Conservation (phyloP, 2,329 filamentous ascomycete species). For the Penicillium thymicola region DNA sequence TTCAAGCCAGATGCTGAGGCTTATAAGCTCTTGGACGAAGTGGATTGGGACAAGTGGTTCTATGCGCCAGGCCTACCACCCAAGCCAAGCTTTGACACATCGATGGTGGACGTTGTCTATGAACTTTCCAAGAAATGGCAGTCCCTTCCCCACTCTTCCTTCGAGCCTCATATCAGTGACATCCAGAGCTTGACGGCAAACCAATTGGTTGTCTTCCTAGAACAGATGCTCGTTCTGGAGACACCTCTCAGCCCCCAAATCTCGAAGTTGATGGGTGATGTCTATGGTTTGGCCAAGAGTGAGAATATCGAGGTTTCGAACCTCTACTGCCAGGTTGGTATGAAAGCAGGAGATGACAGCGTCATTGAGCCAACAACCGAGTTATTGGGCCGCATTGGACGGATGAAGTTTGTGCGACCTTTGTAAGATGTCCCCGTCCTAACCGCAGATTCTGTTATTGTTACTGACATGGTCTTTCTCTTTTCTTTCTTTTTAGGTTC, state of each 20-base stretch:
- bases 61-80: conserved; percentile 84
- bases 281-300: conserved; percentile 70
- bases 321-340: conserved; percentile 74
- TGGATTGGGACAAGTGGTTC: conserved; percentile 90
- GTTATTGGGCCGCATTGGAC: conserved; percentile 74
- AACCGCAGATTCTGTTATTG: not conserved
- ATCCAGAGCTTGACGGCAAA: conserved; percentile 74
- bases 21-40: conserved; percentile 59
- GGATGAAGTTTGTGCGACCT: conserved; percentile 96
- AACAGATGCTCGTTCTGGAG: conserved; percentile 67
- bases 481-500: conserved; percentile 38
- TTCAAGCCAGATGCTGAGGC: conserved; percentile 66
- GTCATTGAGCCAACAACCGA: conserved; percentile 70
- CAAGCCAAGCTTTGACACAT: conserved; percentile 88
- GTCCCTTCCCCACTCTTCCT: conserved; percentile 43
- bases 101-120: conserved; percentile 81
- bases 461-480: conserved; percentile 11
- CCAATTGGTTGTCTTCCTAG: conserved; percentile 88
- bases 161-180: conserved; percentile 65
- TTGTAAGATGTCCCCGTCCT: conserved; percentile 50
- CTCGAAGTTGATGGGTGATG: conserved; percentile 67
- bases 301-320: conserved; percentile 83
- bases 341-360: conserved; percentile 67
- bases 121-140: conserved; percentile 79
- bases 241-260: conserved; percentile 62